Conservation (phyloP, 2,329 filamentous ascomycete species). For the Penicillium sclerotigenum region DNA sequence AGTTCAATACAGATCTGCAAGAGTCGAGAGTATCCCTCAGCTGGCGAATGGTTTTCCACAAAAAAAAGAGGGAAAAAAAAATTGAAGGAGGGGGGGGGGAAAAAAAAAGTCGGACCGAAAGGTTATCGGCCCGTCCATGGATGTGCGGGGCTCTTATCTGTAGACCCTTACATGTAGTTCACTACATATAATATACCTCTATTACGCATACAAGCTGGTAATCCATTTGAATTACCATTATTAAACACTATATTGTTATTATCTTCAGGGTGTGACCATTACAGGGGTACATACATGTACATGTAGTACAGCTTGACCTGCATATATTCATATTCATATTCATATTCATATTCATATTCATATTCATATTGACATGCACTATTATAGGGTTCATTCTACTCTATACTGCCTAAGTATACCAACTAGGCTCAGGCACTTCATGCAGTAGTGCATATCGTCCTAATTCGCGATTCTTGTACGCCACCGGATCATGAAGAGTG, state of each 20-base stretch:
- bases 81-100: background rate
- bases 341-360: background rate
- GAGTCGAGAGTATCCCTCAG: background rate
- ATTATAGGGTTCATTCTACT: background rate
- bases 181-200: too few species aligned
- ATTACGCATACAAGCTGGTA: too few species aligned
- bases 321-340: background rate
- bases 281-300: too few species aligned
- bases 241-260: too few species aligned
- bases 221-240: too few species aligned
- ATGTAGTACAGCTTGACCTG: background rate
- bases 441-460: conserved; percentile 56
- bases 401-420: conserved; percentile 52
- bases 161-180: too few species aligned
- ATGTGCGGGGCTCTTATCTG: background rate
- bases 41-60: background rate
- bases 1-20: background rate
- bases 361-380: background rate
- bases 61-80: background rate
- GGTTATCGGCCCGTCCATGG: conserved; percentile 6
- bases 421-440: conserved; percentile 58
- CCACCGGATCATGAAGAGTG: conserved; percentile 64
- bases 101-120: conserved; percentile 13
- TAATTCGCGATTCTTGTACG: conserved; percentile 64
- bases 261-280: too few species aligned